Base-by-base conservation (phyloP, 2,329 filamentous ascomycete species). In the Colletotrichum falcatum region DNA sequence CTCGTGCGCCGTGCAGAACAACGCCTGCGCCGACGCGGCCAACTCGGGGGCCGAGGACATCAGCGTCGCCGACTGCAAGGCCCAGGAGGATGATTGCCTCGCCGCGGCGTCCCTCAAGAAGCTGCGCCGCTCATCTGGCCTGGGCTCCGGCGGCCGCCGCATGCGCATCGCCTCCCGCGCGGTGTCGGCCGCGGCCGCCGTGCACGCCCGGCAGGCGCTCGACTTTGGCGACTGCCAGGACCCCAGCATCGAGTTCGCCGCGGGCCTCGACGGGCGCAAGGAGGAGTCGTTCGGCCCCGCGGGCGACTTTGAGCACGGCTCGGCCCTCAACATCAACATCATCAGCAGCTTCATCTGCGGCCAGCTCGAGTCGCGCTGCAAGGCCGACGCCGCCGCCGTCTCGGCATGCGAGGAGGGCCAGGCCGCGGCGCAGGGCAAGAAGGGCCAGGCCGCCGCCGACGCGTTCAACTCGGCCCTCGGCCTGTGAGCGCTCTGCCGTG, bases 1-100 rank as follows among this genome's bases (percentile, higher is more conserved):
- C 42, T 85, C 84, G 18, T 87, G 85, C 76, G 82, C 83, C 63
- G 80, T 86, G 33, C 85, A 86, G 78, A 82, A 86, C 79, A 86
- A 87, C 77, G 81, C 82, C 16, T 86, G 84, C 78, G 80, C 84
- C 70, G 82, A 84, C 75, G 84, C 83, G 12, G 84, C 82, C 75
- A 86, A 86, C 81, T 76, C 79, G 18, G 84, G 84, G 39, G 71
- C 78, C 66, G 74, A 79, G 64, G 71, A 73, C 60, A 78, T 81
- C 75, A 78, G 76, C 67, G 78, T 80, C 18, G 71, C 74, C 54
- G 83, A 85, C 79, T 86, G 83, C 77, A 81, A 82, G 58, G 74
- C 79, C 14, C 84, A 85, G 77, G 79, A 84, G 76, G 54, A 79
- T 59, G 72, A 76, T 46, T 86, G 84, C 78, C 75, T 77, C 70